Conservation (phyloP, 2,329 filamentous ascomycete species). For the Aspergillus viridinutans region DNA sequence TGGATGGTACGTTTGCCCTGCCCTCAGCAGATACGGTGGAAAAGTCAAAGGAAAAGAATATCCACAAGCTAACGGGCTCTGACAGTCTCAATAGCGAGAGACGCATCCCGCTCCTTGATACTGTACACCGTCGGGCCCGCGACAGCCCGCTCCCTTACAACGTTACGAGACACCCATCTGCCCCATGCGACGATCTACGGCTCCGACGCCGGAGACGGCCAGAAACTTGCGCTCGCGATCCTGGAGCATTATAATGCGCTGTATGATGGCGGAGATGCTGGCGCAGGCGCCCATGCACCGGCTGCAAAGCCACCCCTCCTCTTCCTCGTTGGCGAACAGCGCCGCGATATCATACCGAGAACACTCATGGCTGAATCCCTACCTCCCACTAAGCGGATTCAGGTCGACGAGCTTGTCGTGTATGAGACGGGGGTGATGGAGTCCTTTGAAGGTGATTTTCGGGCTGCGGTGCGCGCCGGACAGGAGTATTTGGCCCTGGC, state of each 20-base stretch:
- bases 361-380: conserved; percentile 62
- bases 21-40: too few relatives aligned
- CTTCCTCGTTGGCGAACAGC: conserved; percentile 86
- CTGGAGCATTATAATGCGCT: conserved; percentile 65
- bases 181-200: conserved; percentile 64
- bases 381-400: conserved; percentile 50
- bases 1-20: conserved; percentile 20
- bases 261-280: background rate
- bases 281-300: conserved; percentile 41
- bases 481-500: conserved; percentile 39
- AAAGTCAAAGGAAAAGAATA: background rate
- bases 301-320: conserved; percentile 57
- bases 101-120: conserved; percentile 23
- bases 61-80: background rate
- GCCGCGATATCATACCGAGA: conserved; percentile 83
- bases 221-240: conserved; percentile 72
- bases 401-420: conserved; percentile 73
- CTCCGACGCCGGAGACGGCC: conserved; percentile 78
- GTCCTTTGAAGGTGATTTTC: conserved; percentile 69
- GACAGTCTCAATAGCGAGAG: conserved; percentile 3
- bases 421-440: conserved; percentile 83
- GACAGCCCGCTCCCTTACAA: conserved; percentile 61
- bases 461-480: conserved; percentile 47
- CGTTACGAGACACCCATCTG: conserved; percentile 41
- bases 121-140: conserved; percentile 50